Evolutionary conservation across 805 yeast genomes (phyloP), one percentile per base, ranked within the genome.

Genomic region (Pichia scutulata): DNA sequence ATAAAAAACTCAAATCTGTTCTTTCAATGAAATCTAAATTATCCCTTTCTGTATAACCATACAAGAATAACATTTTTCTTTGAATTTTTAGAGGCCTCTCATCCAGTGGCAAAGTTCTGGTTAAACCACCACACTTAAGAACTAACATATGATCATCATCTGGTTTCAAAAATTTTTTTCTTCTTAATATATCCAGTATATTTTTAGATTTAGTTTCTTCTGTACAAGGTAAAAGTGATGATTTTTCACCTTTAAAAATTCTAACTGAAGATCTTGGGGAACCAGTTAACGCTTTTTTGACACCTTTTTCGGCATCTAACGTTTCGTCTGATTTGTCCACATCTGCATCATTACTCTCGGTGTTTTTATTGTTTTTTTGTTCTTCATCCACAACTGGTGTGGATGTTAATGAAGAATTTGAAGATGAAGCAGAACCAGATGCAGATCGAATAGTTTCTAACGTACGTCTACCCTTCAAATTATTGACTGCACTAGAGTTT

Each of bases 31-130:
- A 85, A 55, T 81, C 83, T 47, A 89, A 69, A 47, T 82, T 81
- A 62, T 90, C 97, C n/a, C 78, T 73, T 44, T 82, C 86, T 4
- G 78, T 75, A 60, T 85, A 90, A 6, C 97, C 98, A 60, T 87
- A 83, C 40, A 87, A 69, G 51, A 83, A 70, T 26, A 90, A 65
- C 46, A 89, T 66, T 43, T 85, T 84, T 58, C 84, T 75, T 65
- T 89, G 96, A 50, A 87, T 81, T 51, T 80, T 75, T 39, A 90
- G 73, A 0, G 97, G 97, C 53, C 76, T 78, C 50, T 90, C 95
- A 55, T 78, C 78, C 1, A 81, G 73, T 41, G 85, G 82, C 45
- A 90, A 67, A 10, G 84, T 82, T 62, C 89, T 84, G 2, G 86
- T 82, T 41, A 84, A 72, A 52, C 82, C 84, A 49, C 95, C 96